Evolutionary conservation across 2,329 filamentous ascomycete genomes (phyloP).

Genomic region (Passalora sequoiae): DNA sequence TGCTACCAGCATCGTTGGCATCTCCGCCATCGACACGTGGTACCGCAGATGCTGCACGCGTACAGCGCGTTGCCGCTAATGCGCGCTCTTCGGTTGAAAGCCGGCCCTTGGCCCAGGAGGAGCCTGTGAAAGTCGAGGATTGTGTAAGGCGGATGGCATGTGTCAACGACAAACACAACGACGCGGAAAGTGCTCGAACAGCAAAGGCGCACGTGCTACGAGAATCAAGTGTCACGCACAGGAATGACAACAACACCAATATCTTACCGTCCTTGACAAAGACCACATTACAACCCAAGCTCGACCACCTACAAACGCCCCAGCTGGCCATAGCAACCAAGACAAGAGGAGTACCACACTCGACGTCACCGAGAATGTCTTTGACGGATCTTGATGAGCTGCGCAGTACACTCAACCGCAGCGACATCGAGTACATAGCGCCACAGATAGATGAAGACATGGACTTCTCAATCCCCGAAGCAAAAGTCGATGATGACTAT

Average conservation of each 20-base stretch:
- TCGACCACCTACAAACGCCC: not conserved
- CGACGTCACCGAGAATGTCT: not conserved
- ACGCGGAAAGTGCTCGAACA: too few species aligned
- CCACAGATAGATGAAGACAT: too few species aligned
- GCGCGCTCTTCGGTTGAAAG: not conserved
- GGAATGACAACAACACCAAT: not conserved
- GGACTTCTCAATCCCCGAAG: too few species aligned
- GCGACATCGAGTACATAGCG: too few species aligned
- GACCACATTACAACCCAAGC: conserved; percentile 1
- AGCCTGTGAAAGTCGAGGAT: not conserved
- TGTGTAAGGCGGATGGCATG: not conserved
- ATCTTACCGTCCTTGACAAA: not conserved
- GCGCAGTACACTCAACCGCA: too few species aligned
- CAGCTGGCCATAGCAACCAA: not conserved
- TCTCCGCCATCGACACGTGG: not conserved
- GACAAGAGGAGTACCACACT: too few species aligned
- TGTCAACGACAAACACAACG: not conserved
- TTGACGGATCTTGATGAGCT: not conserved
- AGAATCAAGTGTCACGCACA: too few species aligned
- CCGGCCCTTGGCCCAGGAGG: not conserved
- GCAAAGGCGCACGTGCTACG: too few species aligned
- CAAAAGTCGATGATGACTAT: too few species aligned
- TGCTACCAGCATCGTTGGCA: conserved; percentile 15
- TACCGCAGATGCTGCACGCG: not conserved
- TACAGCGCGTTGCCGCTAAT: not conserved